A percentile compares a stretch with the other conserved stretches of the same genome.
phyloP scores from a whole-genome alignment of 805 yeast species.

The Starmerella bombi region DNA sequence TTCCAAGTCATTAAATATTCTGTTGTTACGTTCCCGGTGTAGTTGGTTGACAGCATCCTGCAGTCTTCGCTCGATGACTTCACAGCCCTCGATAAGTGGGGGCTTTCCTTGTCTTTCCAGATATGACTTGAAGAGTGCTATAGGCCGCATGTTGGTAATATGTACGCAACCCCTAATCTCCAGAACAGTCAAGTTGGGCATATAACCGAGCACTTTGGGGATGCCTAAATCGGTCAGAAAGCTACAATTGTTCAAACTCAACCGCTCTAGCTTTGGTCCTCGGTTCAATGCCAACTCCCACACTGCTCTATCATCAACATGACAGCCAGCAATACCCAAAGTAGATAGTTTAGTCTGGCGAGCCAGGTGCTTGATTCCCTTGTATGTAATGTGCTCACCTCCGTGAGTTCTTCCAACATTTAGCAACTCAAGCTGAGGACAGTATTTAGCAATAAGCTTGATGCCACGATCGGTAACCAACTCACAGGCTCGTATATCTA shows the following conservation, averaged over 20 bases:
- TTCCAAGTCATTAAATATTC: constrained; percentile 48
- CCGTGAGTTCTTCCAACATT: constrained; percentile 69
- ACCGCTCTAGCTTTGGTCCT: constrained; percentile 41
- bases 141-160: constrained; percentile 45
- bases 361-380: constrained; percentile 46
- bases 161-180: constrained; percentile 56
- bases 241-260: constrained; percentile 65
- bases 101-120: constrained; percentile 31
- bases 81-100: constrained; percentile 69
- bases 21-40: constrained; percentile 42
- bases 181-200: constrained; percentile 52
- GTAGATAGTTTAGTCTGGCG: constrained; percentile 49
- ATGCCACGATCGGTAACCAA: constrained; percentile 62
- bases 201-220: constrained; percentile 40
- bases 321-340: constrained; percentile 81
- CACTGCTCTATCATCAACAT: constrained; percentile 57
- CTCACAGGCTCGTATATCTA: constrained; percentile 80
- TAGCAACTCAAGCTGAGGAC: constrained; percentile 43
- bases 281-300: constrained; percentile 62
- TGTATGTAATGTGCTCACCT: constrained; percentile 58
- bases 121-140: constrained; percentile 49
- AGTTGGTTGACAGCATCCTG: constrained; percentile 46
- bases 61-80: constrained; percentile 45
- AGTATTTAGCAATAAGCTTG: constrained; percentile 47
- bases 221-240: constrained; percentile 44